Percentiles rank a stretch among this genome's conserved stretches.
These are phyloP conservation scores for Mycena pura DNA, from an alignment of 768 basidiomycete species.

Conservation along the genomic window DNA sequence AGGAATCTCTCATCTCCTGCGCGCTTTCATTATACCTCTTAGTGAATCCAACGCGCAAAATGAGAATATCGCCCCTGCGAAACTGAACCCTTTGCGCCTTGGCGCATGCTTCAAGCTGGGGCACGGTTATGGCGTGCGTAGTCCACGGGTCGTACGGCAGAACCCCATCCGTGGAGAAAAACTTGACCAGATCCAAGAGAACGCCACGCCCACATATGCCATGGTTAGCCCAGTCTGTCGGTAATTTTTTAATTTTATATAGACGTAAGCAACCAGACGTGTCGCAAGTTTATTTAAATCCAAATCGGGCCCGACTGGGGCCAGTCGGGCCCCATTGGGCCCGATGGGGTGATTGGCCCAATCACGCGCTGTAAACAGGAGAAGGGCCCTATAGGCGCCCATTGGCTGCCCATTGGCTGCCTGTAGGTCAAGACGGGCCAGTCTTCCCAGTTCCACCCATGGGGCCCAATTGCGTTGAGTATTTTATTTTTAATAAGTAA, in stretches of 20 bases:
- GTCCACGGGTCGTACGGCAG: conserved; percentile 73
- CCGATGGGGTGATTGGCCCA: too few species aligned
- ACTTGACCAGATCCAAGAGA: conserved; percentile 66
- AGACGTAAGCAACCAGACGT: not conserved
- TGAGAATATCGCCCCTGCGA: conserved; percentile 63
- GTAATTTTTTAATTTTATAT: not conserved
- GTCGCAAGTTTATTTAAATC: too few species aligned
- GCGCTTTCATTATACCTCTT: conserved; percentile 55
- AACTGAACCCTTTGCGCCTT: conserved; percentile 64
- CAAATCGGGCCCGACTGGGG: too few species aligned
- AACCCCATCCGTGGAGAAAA: conserved; percentile 48
- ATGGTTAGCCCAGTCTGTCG: conserved; percentile 71
- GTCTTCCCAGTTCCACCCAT: too few species aligned
- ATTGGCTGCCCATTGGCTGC: too few species aligned
- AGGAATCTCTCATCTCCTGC: conserved; percentile 51
- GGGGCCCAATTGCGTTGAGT: too few species aligned
- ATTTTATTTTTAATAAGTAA: too few species aligned
- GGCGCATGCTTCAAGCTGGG: conserved; percentile 65
- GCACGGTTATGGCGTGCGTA: conserved; percentile 57
- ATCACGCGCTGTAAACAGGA: too few species aligned
- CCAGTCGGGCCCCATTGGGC: too few species aligned
- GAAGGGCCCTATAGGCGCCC: too few species aligned
- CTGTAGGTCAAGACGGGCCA: too few species aligned
- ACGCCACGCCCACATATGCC: conserved; percentile 76
- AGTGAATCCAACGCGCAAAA: conserved; percentile 69